Base-by-base conservation (phyloP, 1,139 yeast genomes). In the Blastobotrys persicus region DNA sequence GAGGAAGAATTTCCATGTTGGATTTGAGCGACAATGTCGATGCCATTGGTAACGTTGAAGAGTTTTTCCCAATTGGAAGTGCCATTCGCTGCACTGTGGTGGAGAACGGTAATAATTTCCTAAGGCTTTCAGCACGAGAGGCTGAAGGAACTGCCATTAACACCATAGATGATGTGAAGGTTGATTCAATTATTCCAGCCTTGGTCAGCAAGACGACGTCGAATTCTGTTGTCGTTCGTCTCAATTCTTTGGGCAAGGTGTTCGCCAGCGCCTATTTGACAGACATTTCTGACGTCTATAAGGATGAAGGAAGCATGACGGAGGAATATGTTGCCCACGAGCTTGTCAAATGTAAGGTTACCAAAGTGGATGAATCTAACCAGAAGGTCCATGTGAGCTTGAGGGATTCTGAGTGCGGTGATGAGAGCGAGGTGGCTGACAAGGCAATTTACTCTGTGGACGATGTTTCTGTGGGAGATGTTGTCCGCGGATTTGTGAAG, bases 401-500 rank as follows among this genome's bases (percentile, higher is more conserved):
- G 55, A 78, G 95, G 57, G 69, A 74, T 19, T 59, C 64, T 2
- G 57, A 55, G 35, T 54, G 57, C 14, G 58, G 51, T 14, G 58
- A 46, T 6, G 54, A 54, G 17, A 69, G 67, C 1, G 67, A 72
- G 32, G 74, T 82, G n/a, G 73, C 68, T 48, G 88, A 85, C 60
- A 79, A 75, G 59, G 65, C 70, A 7, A 74, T 87, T 47, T 64
- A 65, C 18, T 62, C 80, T 1, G 63, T 73, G 46, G 69, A 71
- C n/a, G 92, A 87, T 56, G 63, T 91, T 53, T 70, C 73, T 45
- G 75, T 79, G 54, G 96, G 95, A 28, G 84, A 81, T 51, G 74
- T 87, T 59, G 81, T 89, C 34, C 79, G 82, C 57, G 98, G 96
- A 14, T 85, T 83, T 59, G 79, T 92, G 49, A 85, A 83, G 63